phyloP scores from a whole-genome alignment of 805 yeast species.

The Wickerhamiella cacticola region DNA sequence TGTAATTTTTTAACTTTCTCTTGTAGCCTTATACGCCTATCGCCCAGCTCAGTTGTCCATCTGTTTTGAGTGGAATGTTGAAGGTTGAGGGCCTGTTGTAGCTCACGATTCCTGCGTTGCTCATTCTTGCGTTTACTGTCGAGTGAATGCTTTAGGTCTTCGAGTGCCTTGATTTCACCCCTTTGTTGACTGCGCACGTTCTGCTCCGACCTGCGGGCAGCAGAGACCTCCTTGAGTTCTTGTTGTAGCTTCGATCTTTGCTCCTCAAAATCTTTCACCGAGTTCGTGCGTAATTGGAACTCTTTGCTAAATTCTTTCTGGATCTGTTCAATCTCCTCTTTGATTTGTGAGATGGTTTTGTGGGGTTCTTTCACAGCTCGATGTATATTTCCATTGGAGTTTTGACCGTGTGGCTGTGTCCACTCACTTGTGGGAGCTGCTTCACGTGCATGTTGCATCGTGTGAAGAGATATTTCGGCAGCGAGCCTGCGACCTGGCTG shows the following conservation, averaged over 20 bases:
- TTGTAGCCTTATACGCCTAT: conserved; percentile 10
- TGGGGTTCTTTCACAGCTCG: conserved; percentile 4
- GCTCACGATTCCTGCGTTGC: conserved; percentile 20
- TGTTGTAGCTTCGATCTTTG: conserved; percentile 22
- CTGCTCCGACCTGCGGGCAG: conserved; percentile 26
- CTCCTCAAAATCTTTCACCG: conserved; percentile 24
- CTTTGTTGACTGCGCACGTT: conserved; percentile 26
- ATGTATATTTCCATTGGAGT: neutral
- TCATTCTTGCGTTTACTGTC: conserved; percentile 29
- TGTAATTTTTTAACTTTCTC: conserved; percentile 10
- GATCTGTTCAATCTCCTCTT: conserved; percentile 22
- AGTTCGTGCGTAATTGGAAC: conserved; percentile 20
- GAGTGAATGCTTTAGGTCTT: conserved; percentile 29
- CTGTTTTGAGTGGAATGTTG: conserved; percentile 15
- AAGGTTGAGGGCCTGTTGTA: conserved; percentile 17
- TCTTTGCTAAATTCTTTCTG: conserved; percentile 27
- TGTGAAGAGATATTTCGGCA: conserved; percentile 1
- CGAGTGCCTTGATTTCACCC: conserved; percentile 29
- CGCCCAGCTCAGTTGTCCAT: conserved; percentile 20
- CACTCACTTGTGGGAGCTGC: conserved; percentile 4
- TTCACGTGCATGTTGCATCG: conserved; percentile 1
- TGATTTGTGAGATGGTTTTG: conserved; percentile 12
- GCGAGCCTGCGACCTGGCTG: conserved; percentile 14
- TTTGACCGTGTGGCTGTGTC: neutral
- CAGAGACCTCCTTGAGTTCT: conserved; percentile 26